Conservation (phyloP, 2,329 filamentous ascomycete genomes). For the Scedosporium minutisporum region DNA sequence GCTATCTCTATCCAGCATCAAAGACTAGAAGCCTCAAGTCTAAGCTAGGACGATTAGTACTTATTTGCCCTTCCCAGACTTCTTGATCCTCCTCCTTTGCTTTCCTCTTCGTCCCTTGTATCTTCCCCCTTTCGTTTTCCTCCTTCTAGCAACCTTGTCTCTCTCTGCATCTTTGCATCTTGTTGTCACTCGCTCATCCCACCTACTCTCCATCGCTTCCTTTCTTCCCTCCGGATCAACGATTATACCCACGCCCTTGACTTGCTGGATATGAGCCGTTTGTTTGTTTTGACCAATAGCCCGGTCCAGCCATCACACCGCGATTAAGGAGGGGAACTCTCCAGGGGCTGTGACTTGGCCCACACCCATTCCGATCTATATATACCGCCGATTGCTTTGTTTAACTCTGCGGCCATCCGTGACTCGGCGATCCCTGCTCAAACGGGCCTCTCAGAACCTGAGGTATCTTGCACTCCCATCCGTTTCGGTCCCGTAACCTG, state of each 20-base stretch:
- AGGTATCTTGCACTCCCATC: no score
- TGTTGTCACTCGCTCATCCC: background rate
- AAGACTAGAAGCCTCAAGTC: background rate
- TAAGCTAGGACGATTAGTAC: background rate
- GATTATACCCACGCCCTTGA: background rate
- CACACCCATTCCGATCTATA: background rate
- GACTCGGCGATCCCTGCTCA: no score
- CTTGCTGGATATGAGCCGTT: background rate
- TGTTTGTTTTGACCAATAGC: background rate
- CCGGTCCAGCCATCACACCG: background rate
- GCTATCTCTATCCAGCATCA: background rate
- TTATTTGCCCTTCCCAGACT: background rate
- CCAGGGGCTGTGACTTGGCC: background rate
- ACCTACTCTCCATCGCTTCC: background rate
- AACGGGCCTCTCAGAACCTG: no score
- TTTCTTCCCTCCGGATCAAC: background rate
- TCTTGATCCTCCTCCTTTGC: background rate
- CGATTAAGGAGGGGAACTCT: background rate
- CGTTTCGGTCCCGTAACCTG: no score
- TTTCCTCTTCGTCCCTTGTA: background rate
- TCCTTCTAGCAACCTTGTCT: no score
- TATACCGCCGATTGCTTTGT: background rate
- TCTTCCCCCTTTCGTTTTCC: background rate
- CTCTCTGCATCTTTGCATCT: background rate
- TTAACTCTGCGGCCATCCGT: background rate